Evolutionary conservation across 2,329 filamentous ascomycete species (phyloP).

Genomic region (Colletotrichum noveboracense): DNA sequence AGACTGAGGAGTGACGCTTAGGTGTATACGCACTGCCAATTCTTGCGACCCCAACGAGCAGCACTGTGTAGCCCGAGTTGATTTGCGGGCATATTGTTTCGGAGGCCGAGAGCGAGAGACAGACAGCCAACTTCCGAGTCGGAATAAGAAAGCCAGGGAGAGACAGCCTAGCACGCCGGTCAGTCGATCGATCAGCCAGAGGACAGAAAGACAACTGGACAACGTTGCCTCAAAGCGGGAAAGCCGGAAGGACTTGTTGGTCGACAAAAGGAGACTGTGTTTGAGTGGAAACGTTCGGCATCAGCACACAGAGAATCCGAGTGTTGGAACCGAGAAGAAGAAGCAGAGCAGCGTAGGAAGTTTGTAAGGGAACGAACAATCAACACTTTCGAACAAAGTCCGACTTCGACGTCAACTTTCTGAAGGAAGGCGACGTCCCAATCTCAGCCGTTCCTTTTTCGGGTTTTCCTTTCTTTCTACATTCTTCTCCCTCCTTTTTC

Average conservation of each 20-base stretch:
- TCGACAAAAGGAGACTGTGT: background rate
- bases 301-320: background rate
- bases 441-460: background rate
- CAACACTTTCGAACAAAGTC: background rate
- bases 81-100: slow-evolving; percentile 14
- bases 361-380: background rate
- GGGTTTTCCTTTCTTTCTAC: background rate
- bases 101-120: slow-evolving; percentile 8
- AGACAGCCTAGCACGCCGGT: background rate
- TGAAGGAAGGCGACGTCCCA: background rate
- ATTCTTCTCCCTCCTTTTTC: background rate
- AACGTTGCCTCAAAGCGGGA: background rate
- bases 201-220: background rate
- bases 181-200: background rate
- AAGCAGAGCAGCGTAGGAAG: background rate
- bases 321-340: background rate
- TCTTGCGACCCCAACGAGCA: background rate
- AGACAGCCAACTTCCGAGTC: slow-evolving; percentile 8
- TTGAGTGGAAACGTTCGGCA: background rate
- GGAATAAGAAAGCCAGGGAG: slow-evolving; percentile 19
- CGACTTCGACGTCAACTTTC: background rate
- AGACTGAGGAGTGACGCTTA: slow-evolving; percentile 5
- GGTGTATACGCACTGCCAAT: background rate
- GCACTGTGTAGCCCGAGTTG: slow-evolving; percentile 16
- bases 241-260: background rate